phyloP scores from a whole-genome alignment of 345 rosid genomes.

The Boechera divaricarpa region DNA sequence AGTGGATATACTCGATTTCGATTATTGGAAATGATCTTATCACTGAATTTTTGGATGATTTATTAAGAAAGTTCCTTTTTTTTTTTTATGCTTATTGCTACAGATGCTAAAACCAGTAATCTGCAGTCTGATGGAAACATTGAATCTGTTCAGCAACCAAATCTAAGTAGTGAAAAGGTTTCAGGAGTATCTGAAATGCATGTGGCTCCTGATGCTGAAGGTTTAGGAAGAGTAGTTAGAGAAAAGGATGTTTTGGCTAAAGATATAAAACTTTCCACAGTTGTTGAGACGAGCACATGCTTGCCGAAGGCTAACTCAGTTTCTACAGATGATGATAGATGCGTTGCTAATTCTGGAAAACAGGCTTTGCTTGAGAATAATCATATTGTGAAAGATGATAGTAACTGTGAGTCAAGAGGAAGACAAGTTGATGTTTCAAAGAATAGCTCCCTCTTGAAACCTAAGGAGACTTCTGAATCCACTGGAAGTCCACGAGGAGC shows the following conservation, averaged over 20 bases:
- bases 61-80: neutral
- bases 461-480: conserved; percentile 62
- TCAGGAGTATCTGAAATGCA: neutral
- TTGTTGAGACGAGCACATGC: conserved; percentile 6
- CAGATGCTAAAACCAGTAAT: conserved; percentile 32
- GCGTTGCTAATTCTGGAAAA: conserved; percentile 29
- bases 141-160: conserved; percentile 26
- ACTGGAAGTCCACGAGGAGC: conserved; percentile 55
- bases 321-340: conserved; percentile 24
- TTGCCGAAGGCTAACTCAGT: conserved; percentile 21
- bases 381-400: conserved; percentile 23
- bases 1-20: neutral
- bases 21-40: conserved; percentile 11
- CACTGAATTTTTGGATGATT: conserved; percentile 12
- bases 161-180: conserved; percentile 14
- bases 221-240: conserved; percentile 26
- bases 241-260: conserved; percentile 26
- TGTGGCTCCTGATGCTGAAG: conserved; percentile 36
- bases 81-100: neutral
- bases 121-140: conserved; percentile 25
- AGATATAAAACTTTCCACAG: conserved; percentile 9
- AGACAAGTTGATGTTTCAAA: conserved; percentile 52
- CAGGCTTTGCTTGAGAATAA: conserved; percentile 33
- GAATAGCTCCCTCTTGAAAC: conserved; percentile 49
- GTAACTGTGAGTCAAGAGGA: conserved; percentile 37